Evolutionary conservation across 2,329 filamentous ascomycete genomes (phyloP), one percentile per base, ranked within the genome.

Genomic region (Parastagonospora nodorum): DNA sequence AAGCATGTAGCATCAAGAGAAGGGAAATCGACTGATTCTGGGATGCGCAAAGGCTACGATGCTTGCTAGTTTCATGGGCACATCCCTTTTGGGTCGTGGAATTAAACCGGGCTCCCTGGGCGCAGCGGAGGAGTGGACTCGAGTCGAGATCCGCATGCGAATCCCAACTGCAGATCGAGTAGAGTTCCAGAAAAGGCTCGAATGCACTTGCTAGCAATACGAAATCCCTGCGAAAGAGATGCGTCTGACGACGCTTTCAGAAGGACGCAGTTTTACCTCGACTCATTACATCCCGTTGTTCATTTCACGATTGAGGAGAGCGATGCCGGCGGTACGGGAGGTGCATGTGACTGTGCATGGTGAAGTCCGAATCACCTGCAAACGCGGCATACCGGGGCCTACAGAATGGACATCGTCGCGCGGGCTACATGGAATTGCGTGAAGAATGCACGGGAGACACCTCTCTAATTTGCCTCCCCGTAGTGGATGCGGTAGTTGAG

Each of bases 91-190:
- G 30, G 47, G 45, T 24, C 43, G 40, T 42, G 44, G 43, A 40
- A 39, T 36, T 40, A 43, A 41, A 45, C 53, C 57, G 55, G 55
- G 55, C 60, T 36, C 12, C 15, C 51, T 57, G 59, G 59, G 59
- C 59, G 49, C 47, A 45, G 43, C 42, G 50, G 55, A 58, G 51
- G 51, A 57, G 51, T 48, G 50, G 52, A 51, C 48, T 51, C 47
- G 47, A 57, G 51, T 50, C 51, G 42, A 52, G 57, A 57, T 60
- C 58, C 52, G 51, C 57, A 53, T 8, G 52, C 31, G 48, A 41
- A 56, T 46, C 42, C 44, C 44, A 51, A 45, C 29, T 37, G 31
- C 12, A 8, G 42, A 42, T 42, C 39, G 28, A 32, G 19, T 16
- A 24, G 29, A 10, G 15, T 30, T 42, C 24, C 40, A 29, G 8